phyloP scores from a whole-genome alignment of 306 rosid genomes.

The Potentilla sterilis region DNA sequence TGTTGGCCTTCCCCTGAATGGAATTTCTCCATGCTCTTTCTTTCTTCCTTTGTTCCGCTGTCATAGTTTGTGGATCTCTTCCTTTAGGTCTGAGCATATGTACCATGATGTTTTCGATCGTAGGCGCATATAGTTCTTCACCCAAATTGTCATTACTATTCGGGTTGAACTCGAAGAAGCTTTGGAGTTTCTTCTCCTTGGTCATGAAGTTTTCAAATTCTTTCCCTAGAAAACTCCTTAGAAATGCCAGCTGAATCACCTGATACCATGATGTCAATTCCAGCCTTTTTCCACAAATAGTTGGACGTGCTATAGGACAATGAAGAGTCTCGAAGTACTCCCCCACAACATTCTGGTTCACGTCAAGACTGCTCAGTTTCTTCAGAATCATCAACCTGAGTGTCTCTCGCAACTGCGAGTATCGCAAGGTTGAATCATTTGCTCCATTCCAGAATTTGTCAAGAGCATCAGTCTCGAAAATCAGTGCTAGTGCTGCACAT shows the following conservation, averaged over 20 bases:
- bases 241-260: background rate
- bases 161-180: background rate
- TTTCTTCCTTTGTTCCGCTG: background rate
- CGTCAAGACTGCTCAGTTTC: background rate
- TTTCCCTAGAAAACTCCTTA: background rate
- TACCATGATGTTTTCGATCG: background rate
- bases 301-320: background rate
- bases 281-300: background rate
- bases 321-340: background rate
- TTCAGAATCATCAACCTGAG: background rate
- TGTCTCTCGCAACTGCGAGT: background rate
- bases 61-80: background rate
- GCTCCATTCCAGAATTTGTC: constrained; percentile 1
- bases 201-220: background rate
- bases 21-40: background rate
- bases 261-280: background rate
- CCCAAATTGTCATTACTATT: background rate
- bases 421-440: background rate
- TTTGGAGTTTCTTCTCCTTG: background rate
- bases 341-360: background rate
- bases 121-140: background rate
- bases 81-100: background rate
- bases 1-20: background rate
- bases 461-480: background rate
- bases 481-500: background rate